These are phyloP conservation scores for Remersonia thermophila DNA, from an alignment of 2,329 filamentous ascomycete genomes.

Conservation along the genomic window DNA sequence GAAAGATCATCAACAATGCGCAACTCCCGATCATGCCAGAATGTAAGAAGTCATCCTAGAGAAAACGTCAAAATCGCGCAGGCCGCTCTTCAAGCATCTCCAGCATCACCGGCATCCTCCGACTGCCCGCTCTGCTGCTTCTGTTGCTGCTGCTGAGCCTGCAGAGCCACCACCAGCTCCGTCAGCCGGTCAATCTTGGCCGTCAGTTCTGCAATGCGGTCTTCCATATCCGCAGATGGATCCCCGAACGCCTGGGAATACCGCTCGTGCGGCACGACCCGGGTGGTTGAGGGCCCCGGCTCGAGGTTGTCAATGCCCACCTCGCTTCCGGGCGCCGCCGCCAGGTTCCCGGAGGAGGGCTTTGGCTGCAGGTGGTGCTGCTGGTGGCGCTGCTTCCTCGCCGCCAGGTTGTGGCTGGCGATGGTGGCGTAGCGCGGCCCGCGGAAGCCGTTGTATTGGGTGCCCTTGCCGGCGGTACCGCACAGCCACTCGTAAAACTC, in stretches of 20 bases:
- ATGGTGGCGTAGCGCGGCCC: constrained; percentile 25
- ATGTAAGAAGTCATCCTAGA: no score
- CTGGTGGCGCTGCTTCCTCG: constrained; percentile 2
- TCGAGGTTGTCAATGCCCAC: constrained; percentile 23
- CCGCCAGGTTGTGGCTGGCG: constrained; percentile 23
- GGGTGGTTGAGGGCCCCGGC: constrained; percentile 20
- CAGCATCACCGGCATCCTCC: no score
- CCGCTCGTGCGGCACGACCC: constrained; percentile 10
- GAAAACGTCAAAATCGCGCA: no score
- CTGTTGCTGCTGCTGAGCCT: constrained; percentile 21
- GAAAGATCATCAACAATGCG: no score
- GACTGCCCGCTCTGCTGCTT: no score
- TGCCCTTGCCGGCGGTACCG: constrained; percentile 18
- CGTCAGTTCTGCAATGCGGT: constrained; percentile 41
- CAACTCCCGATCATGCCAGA: no score
- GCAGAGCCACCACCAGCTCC: constrained; percentile 37
- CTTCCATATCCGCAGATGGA: constrained; percentile 28
- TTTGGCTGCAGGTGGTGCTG: constrained; percentile 3
- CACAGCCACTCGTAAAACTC: constrained; percentile 48
- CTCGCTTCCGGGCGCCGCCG: constrained; percentile 1
- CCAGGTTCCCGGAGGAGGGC: constrained; percentile 7
- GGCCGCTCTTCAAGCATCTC: no score
- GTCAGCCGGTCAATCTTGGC: constrained; percentile 48
- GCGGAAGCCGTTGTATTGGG: constrained; percentile 37
- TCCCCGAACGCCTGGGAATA: constrained; percentile 17